Evolutionary conservation across 2,329 filamentous ascomycete species (phyloP), one percentile per base, ranked within the genome.

Genomic region (Aureobasidium sp.): DNA sequence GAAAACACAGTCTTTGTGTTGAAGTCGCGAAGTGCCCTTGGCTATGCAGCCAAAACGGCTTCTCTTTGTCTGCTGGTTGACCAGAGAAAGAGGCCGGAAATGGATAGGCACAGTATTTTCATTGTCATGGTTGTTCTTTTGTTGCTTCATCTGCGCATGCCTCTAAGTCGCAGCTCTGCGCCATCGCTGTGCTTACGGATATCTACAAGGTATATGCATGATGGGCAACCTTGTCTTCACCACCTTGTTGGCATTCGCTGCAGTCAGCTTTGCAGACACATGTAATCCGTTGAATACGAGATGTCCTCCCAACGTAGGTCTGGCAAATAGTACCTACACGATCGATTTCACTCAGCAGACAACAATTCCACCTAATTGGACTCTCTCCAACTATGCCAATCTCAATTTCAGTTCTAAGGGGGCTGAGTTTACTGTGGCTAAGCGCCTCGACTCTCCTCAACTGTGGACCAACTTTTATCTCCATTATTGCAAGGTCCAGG

Each of bases 401-500:
- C 77, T 82, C 56, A 79, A 75, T 56, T 77, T 77, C 63, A 69
- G 64, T 36, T 53, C 71, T 9, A 72, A 76, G 23, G 81, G 80
- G 27, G 79, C 78, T 48, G 73, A 77, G n/a, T 82, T 83, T 70
- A 76, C 71, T 42, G 79, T 83, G 66, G 71, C 70, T 50, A 78
- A 77, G 65, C 73, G 74, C 36, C 76, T 74, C 15, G 75, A 83
- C 64, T 78, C 81, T 1, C 81, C 81, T 27, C 77, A 77, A 47
- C 72, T 80, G 57, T 69, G 67, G 62, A 72, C 72, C 12, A 57
- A 73, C 46, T 79, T 80, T 68, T 82, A 81, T 71, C 76, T 84
- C 68, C 76, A 82, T 68, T 83, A 82, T 66, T 82, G 82, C 55
- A 77, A 76, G 61, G 72, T 83, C 42, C 75, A 78, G 44, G 73